Evolutionary conservation across 73 alveolate genomes (phyloP), one percentile per base, ranked within the genome.

Genomic region (Tetrahymena elliotti): DNA sequence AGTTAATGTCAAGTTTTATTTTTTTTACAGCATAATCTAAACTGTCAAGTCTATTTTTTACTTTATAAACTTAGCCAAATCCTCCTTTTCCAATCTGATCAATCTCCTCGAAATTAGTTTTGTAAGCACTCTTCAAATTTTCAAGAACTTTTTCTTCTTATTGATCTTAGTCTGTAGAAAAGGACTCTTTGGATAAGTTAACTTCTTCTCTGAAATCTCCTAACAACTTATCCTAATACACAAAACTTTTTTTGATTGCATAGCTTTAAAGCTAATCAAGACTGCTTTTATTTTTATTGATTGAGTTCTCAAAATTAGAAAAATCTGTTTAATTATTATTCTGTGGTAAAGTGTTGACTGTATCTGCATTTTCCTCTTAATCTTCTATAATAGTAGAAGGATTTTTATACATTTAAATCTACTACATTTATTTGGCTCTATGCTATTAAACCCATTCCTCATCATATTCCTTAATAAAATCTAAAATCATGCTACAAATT

Each of bases 51-150:
- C 93, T 95, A 39, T 96, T 96, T 52, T 93, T 68, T 9, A 94
- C 97, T 35, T 93, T 92, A n/a, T 88, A 96, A n/a, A 96, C 98
- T 35, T 95, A 52, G 0, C 98, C 98, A 53, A 93, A 93, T 41
- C 98, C 98, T 18, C 98, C 98, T 92, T 93, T 37, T 11, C 98
- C 98, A 0, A 96, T 96, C 34, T 39, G 24, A 53, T 92, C 94
- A 6, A 92, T 83, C 24, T 95, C 96, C 27, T 83, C 93, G 93
- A 96, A 96, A 35, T 96, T 68, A 27, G 88, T 68, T 68, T 24
- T 68, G 6, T 68, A 68, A n/a, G 88, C 88, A 68, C 88, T 68
- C 38, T 68, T 68, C 11, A 68, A 68, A 31, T 68, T 68, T 31
- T 68, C 88, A 27, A 68, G 36, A 27, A 68, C 88, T 31, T 31